Conservation (phyloP, 2,329 filamentous ascomycete species). For the Ophiocordyceps camponoti-floridani region DNA sequence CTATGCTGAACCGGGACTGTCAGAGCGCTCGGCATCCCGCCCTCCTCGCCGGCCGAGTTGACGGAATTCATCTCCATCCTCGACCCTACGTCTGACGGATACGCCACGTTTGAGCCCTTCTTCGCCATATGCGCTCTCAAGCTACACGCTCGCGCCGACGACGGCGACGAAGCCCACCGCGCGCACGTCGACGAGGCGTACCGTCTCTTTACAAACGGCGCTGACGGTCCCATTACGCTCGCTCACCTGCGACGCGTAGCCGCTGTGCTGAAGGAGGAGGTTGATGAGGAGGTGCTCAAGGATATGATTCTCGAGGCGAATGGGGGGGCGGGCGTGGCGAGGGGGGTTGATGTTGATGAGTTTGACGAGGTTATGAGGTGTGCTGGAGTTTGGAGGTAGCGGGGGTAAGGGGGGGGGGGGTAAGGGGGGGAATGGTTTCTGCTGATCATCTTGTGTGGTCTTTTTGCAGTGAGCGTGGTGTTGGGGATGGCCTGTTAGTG, state of each 20-base stretch:
- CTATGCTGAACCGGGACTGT: not conserved
- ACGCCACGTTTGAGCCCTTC: conserved; percentile 64
- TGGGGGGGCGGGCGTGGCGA: conserved; percentile 52
- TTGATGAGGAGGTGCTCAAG: conserved; percentile 64
- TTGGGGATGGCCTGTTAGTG: too few relatives aligned
- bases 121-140: conserved; percentile 79
- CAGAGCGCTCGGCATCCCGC: conserved; percentile 68
- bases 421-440: too few relatives aligned
- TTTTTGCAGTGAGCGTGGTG: too few relatives aligned
- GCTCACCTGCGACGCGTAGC: conserved; percentile 64
- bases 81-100: conserved; percentile 67
- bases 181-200: conserved; percentile 70
- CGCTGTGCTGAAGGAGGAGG: conserved; percentile 64
- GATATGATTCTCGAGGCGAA: conserved; percentile 96
- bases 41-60: conserved; percentile 45
- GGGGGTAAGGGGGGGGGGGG: too few relatives aligned
- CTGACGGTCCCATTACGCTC: conserved; percentile 50
- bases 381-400: conserved; percentile 62
- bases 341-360: conserved; percentile 58
- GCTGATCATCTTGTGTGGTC: too few relatives aligned
- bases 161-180: conserved; percentile 34
- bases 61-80: conserved; percentile 61
- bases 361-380: conserved; percentile 75
- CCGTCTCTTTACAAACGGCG: conserved; percentile 51
- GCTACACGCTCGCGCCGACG: conserved; percentile 43